Base-by-base conservation (phyloP, 2,329 filamentous ascomycete genomes). In the Cadophora gregata region DNA sequence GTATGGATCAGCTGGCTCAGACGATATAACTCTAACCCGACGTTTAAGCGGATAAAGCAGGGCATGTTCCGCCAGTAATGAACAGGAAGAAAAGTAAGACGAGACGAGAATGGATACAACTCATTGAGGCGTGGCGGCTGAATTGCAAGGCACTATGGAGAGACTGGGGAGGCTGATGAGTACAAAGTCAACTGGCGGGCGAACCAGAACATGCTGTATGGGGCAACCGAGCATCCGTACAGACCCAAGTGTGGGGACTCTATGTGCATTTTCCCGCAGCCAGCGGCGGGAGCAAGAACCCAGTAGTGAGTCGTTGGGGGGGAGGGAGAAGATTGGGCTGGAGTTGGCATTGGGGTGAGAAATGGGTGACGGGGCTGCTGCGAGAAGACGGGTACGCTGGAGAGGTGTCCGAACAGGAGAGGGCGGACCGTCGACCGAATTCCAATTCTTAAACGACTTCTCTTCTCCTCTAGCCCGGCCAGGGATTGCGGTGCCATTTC, bases 351-450 rank as follows among this genome's bases (percentile, higher is more conserved):
- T 62, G 48, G 47, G 31, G 27, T 53, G 36, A 24, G 31, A 19
- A 24, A 62, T n/a, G n/a, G 47, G 47, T 48, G 60, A 42, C 31
- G 48, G 51, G 48, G 31, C 19, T 38, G 53, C 53, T 58, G 53
- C 53, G 31, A 58, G 47, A 63, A 62, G 53, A 53, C 14, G 59
- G 45, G 36, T 38, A 29, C 24, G 36, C 42, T 59, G 36, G 19
- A 59, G 25, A 31, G 1, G 24, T 47, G 24, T 45, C 56, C 56
- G 56, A 59, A 59, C 42, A 59, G 56, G 42, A 59, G 50, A 71
- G 67, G 59, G 61, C 73, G 72, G 74, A 72, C 74, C 73, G 74
- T 59, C 65, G 71, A 60, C 69, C 74, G 71, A 74, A 61, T 50
- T 48, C 62, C 63, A 65, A 53, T 29, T 51, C 29, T 45, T 63